These are phyloP conservation scores for Suillus alpinus DNA, from an alignment of 768 basidiomycete species.

Conservation along the genomic window DNA sequence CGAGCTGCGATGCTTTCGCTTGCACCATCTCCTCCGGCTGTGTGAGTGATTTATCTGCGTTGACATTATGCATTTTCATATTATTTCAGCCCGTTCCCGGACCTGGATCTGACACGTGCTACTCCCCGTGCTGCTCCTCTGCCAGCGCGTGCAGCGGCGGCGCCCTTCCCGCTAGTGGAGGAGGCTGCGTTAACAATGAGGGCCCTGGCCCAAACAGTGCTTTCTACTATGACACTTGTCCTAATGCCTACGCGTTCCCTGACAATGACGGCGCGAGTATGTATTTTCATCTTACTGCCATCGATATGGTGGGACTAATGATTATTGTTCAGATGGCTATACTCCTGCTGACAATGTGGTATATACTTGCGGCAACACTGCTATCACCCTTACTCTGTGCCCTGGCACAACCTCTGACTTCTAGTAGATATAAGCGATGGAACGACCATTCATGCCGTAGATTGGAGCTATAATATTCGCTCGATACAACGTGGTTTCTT, in stretches of 20 bases:
- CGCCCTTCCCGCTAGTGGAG: conserved; percentile 26
- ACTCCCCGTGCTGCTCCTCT: conserved; percentile 30
- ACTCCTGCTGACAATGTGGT: conserved; percentile 27
- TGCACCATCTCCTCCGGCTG: conserved; percentile 30
- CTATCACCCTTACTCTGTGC: conserved; percentile 29
- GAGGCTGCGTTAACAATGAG: conserved; percentile 25
- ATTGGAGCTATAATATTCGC: neutral
- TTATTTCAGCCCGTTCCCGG: conserved; percentile 26
- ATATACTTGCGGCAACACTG: conserved; percentile 26
- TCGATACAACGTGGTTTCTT: neutral
- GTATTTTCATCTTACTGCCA: neutral
- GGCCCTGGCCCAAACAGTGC: conserved; percentile 29
- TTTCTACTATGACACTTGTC: conserved; percentile 27
- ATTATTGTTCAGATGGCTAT: conserved; percentile 18
- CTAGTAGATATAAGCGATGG: neutral
- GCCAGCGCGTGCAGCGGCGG: conserved; percentile 23
- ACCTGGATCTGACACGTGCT: conserved; percentile 21
- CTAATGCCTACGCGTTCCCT: conserved; percentile 32
- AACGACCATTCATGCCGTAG: no score
- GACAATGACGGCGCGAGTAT: conserved; percentile 30
- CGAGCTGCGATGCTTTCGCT: conserved; percentile 26
- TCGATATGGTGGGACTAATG: neutral
- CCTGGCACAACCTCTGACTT: conserved; percentile 21
- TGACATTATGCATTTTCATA: conserved; percentile 3
- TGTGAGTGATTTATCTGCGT: conserved; percentile 14